Evolutionary conservation across 208 protist genomes (phyloP), one percentile per base, ranked within the genome.

Genomic region (Acanthamoeba quina): DNA sequence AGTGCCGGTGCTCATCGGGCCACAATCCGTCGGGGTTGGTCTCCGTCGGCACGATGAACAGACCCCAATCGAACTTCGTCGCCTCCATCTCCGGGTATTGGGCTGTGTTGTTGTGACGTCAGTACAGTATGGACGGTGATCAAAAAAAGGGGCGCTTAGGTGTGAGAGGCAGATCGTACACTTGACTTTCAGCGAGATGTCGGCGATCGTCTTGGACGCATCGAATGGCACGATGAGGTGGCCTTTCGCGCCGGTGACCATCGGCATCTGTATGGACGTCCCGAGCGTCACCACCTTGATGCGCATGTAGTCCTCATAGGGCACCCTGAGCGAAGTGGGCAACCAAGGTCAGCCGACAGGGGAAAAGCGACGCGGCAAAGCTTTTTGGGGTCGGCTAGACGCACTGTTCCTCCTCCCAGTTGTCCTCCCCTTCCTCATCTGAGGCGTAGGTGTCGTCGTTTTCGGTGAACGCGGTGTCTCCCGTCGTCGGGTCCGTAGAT

Each of bases 211-310:
- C 54, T 93, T 74, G n/a, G 60, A 19, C 26, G 47, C 64, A 34
- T 93, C 89, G 21, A 93, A 80, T 5, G 89, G 64, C 10, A 93
- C 89, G 34, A 93, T 60, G 37, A 93, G 15, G 66, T 93, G 68
- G 5, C 64, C 64, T 13, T 31, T 80, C 37, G 56, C 58, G 26
- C 83, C 83, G 31, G 31, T 19, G 15, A 80, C 44, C 68, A 93
- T 54, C 15, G 68, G 89, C 26, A 64, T 21, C 44, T 93, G 60
- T 1, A 93, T 54, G 7, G 60, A 52, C 64, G 89, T 93, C 24
- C 89, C 89, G 17, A 82, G 89, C 37, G 89, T 93, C 4, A 93
- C 68, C 44, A 93, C 89, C 47, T 74, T 93, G 49, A 93, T 80
- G 11, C 89, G 60, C 5, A 93, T n/a, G 49, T 93, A 93, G 68